Percentiles rank a stretch among this genome's conserved stretches.
These are phyloP conservation scores for Cyberlindnera mycetangii DNA, from an alignment of 805 yeast species.

Conservation along the genomic window DNA sequence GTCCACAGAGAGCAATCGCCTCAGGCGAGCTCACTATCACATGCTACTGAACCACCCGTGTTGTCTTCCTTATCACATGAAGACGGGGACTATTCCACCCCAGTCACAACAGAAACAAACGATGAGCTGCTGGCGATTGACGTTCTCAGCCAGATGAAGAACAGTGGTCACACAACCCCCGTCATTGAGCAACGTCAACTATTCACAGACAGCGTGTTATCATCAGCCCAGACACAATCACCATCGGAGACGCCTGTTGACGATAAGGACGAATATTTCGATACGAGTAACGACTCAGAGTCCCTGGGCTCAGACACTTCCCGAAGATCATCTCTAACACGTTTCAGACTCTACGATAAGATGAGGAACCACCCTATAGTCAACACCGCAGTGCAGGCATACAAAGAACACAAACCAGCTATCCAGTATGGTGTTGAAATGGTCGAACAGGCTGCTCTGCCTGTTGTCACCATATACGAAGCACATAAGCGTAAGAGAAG, in stretches of 20 bases:
- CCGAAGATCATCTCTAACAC: background rate
- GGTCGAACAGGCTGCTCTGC: constrained; percentile 53
- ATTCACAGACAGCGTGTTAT: background rate
- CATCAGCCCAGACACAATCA: background rate
- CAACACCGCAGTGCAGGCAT: constrained; percentile 27
- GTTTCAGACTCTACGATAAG: constrained; percentile 39
- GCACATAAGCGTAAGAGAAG: constrained; percentile 37
- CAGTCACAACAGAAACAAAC: constrained; percentile 1
- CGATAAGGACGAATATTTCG: constrained; percentile 8
- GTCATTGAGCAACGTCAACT: background rate
- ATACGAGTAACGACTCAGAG: constrained; percentile 12
- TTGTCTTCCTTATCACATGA: constrained; percentile 12
- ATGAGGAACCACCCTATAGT: constrained; percentile 38
- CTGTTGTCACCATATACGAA: constrained; percentile 49
- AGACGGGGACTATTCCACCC: constrained; percentile 5
- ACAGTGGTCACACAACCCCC: constrained; percentile 19
- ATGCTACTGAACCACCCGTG: constrained; percentile 8
- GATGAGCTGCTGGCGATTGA: constrained; percentile 24
- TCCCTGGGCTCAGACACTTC: constrained; percentile 4
- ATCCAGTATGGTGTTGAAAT: constrained; percentile 61
- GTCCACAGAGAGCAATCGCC: background rate
- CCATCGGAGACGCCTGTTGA: background rate
- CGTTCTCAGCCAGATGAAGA: constrained; percentile 28
- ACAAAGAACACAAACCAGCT: constrained; percentile 40
- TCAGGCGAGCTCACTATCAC: constrained; percentile 7